Base-by-base conservation (phyloP, 192 early-diverging fungal species). In the Chytriomyces hyalinus region DNA sequence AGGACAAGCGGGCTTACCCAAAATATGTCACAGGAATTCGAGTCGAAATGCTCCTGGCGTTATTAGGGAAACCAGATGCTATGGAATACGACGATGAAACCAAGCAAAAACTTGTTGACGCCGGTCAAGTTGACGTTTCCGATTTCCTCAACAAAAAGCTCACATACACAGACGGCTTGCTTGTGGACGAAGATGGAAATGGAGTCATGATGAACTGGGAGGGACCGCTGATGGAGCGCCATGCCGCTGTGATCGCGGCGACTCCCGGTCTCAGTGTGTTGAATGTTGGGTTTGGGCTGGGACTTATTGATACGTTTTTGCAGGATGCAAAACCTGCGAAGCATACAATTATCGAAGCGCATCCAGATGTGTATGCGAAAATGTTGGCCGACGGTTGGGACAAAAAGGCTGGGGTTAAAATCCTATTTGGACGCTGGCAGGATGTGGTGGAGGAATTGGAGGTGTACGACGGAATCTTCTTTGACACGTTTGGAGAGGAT, bases 201-300 rank as follows among this genome's bases (percentile, higher is more conserved):
- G 96, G 90, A 60, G 96, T 99, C 2, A 97, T 97, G 96, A 99
- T 99, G 97, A 94, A 92, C 60, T 99, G 97, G 97, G 97, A 99
- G 78, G 82, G 87, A 5, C 95, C 95, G 24, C 78, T 99, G 66
- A 99, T 99, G 97, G 86, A 89, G 36, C 88, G 89, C 9, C 95
- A 96, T 76, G 94, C 94, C 17, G 85, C 92, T 75, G 89, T 92
- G 6, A 93, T 97, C 80, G 77, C 81, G 4, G 77, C 81, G 8
- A 50, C 17, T 26, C 77, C 76, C 2, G 87, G 90, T 43, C 81
- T 90, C 6, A 76, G 82, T 49, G 90, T 94, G 0, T 81, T 93
- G 22, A 92, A 92, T 48, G 87, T 94, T 43, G 94, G 96, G 4
- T 98, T 97, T 84, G 96, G 70, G 6, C 87, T 99, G 51, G 97